These are phyloP conservation scores for Hortaea sp. DNA, from an alignment of 2,329 filamentous ascomycete species.

Conservation along the genomic window DNA sequence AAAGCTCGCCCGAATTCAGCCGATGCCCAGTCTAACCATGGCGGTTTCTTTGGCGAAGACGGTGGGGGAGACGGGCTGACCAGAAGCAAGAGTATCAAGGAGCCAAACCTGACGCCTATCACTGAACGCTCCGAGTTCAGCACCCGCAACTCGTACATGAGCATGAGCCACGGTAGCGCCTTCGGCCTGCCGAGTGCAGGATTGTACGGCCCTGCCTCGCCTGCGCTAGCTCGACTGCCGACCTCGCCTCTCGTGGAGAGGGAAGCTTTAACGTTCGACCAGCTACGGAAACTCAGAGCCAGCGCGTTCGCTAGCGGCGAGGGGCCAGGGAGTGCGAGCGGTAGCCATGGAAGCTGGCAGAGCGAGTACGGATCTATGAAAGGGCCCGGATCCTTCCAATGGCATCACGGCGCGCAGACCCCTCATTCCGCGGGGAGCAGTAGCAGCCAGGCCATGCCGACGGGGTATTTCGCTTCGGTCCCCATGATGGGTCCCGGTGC, in stretches of 20 bases:
- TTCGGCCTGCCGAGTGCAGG: slow-evolving; percentile 39
- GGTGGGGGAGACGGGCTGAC: slow-evolving; percentile 47
- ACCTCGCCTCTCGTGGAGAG: slow-evolving; percentile 10
- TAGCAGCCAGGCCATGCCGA: background rate
- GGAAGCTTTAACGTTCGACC: slow-evolving; percentile 18
- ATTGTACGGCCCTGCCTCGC: slow-evolving; percentile 61
- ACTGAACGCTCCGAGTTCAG: slow-evolving; percentile 94
- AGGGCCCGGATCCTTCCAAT: background rate
- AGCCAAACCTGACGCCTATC: slow-evolving; percentile 91
- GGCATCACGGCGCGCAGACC: slow-evolving; percentile 4
- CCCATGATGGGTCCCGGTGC: slow-evolving; percentile 14
- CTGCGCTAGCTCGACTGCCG: slow-evolving; percentile 57
- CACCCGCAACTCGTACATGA: slow-evolving; percentile 79
- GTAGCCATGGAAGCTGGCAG: slow-evolving; percentile 63
- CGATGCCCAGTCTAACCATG: slow-evolving; percentile 55
- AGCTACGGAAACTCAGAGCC: slow-evolving; percentile 32
- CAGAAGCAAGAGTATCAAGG: slow-evolving; percentile 66
- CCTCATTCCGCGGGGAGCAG: background rate
- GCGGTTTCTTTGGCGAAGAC: slow-evolving; percentile 79
- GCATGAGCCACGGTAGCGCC: slow-evolving; percentile 47
- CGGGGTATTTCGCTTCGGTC: slow-evolving; percentile 10
- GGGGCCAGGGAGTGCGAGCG: slow-evolving; percentile 16
- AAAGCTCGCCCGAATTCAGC: slow-evolving; percentile 32
- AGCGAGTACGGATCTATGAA: slow-evolving; percentile 27
- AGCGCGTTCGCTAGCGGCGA: slow-evolving; percentile 36